These are phyloP conservation scores for Lumnitzera racemosa DNA, from an alignment of 345 rosid species.

Conservation along the genomic window DNA sequence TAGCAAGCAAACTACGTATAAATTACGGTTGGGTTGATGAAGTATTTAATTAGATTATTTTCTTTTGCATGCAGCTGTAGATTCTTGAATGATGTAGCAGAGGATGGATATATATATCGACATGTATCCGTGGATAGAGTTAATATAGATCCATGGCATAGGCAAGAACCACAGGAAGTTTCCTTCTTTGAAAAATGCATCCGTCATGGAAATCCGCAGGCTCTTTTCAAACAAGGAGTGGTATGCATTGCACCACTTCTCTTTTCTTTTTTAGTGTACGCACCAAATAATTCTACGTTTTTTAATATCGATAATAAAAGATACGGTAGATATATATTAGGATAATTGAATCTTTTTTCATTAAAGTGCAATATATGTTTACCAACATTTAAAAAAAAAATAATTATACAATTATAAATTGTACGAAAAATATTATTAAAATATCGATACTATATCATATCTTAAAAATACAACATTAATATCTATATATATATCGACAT, in stretches of 20 bases:
- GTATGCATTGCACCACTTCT: background rate
- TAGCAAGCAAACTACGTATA: background rate
- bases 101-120: slow-evolving; percentile 4
- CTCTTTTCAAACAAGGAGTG: slow-evolving; percentile 16
- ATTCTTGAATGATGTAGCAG: background rate
- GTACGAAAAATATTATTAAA: too few species aligned
- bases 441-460: too few species aligned
- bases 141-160: slow-evolving; percentile 2
- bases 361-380: too few species aligned
- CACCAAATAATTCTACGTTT: too few species aligned
- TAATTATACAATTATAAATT: too few species aligned
- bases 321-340: too few species aligned
- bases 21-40: too few species aligned
- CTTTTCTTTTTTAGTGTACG: background rate
- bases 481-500: too few species aligned
- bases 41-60: background rate
- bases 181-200: slow-evolving; percentile 8
- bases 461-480: too few species aligned
- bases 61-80: slow-evolving; percentile 13
- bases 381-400: too few species aligned
- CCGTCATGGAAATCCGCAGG: slow-evolving; percentile 16
- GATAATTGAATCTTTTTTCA: too few species aligned
- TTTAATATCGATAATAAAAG: too few species aligned
- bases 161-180: background rate
- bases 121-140: slow-evolving; percentile 10